Conservation (phyloP, 306 rosid species). For the Urtica urens region DNA sequence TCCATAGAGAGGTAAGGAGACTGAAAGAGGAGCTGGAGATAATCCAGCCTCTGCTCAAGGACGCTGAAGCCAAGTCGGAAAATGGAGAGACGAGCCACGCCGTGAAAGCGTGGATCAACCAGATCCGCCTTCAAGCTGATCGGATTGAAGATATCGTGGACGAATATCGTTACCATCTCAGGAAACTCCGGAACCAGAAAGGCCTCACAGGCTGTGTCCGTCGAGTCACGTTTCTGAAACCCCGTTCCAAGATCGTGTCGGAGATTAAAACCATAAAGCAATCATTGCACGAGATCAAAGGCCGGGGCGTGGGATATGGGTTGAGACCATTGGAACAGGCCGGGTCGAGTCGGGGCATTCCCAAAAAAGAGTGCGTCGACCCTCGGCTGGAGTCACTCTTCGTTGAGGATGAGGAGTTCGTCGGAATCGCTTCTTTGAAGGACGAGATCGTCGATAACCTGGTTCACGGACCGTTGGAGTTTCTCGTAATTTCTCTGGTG, state of each 20-base stretch:
- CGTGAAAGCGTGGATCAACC: not conserved
- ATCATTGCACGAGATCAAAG: not conserved
- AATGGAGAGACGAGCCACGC: too few relatives aligned
- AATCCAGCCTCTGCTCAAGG: not conserved
- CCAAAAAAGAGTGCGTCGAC: not conserved
- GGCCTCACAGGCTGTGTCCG: not conserved
- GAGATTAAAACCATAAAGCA: not conserved
- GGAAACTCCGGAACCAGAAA: not conserved
- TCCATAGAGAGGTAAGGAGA: not conserved
- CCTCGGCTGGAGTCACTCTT: not conserved
- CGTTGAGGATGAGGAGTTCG: not conserved
- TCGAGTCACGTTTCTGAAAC: not conserved
- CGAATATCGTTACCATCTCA: not conserved
- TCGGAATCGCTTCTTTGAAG: not conserved
- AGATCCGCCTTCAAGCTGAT: not conserved
- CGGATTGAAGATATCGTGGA: not conserved
- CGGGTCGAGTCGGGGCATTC: not conserved
- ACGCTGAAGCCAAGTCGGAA: not conserved
- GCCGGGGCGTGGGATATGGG: not conserved
- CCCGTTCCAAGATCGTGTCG: not conserved
- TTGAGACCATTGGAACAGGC: not conserved
- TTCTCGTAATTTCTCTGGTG: not conserved
- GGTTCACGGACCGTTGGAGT: not conserved
- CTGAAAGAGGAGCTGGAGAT: not conserved
- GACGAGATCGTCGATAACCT: not conserved